Percentiles rank a stretch among this genome's conserved stretches.
Conservation (phyloP, 495 filamentous ascomycete genomes). For the Pseudotulostoma volvatum region DNA sequence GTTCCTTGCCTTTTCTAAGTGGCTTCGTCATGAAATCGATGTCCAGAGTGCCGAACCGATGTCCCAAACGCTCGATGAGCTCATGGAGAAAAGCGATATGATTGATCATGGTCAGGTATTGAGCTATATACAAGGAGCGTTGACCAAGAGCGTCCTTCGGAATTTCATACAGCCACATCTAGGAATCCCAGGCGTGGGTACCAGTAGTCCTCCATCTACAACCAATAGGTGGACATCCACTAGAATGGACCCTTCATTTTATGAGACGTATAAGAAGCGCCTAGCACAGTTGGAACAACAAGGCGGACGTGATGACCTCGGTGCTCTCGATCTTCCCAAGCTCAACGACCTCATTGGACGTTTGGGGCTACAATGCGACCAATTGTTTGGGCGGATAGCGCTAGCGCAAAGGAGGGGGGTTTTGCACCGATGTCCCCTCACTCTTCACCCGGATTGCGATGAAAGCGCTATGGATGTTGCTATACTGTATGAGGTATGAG, state of each 20-base stretch:
- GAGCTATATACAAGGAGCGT: constrained; percentile 35
- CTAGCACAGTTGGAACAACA: constrained; percentile 17
- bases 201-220: constrained; percentile 12
- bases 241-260: constrained; percentile 29
- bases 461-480: constrained; percentile 18
- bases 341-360: constrained; percentile 36
- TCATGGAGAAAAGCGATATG: constrained; percentile 28
- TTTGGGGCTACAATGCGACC: constrained; percentile 35
- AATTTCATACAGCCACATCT: constrained; percentile 29
- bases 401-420: constrained; percentile 40
- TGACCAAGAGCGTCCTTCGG: constrained; percentile 30
- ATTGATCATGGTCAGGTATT: constrained; percentile 31
- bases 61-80: constrained; percentile 29
- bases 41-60: constrained; percentile 29
- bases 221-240: constrained; percentile 24
- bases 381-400: constrained; percentile 40
- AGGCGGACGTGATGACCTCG: constrained; percentile 7
- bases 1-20: constrained; percentile 64
- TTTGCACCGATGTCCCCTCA: constrained; percentile 33
- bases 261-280: constrained; percentile 28
- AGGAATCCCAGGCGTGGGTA: constrained; percentile 15
- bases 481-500: constrained; percentile 24
- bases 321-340: constrained; percentile 26
- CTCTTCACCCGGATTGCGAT: constrained; percentile 28
- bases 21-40: constrained; percentile 78